Percentiles rank a stretch among this genome's conserved stretches.
Conservation (phyloP, 148 eudicot species). For the Dysphania ambrosioides region DNA sequence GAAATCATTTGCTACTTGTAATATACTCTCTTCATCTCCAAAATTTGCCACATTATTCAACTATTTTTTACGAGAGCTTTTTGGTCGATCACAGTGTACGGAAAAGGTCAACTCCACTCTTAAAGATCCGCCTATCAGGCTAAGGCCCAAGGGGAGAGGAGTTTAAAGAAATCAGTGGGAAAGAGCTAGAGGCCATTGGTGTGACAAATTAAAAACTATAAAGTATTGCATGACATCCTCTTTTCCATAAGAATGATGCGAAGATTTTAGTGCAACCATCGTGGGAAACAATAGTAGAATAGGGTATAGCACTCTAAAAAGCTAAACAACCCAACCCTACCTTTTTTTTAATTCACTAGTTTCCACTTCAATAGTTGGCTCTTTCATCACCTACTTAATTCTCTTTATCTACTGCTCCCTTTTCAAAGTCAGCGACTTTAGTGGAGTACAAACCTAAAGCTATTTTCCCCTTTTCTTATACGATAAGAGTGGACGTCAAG, state of each 20-base stretch:
- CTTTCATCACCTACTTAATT: constrained; percentile 16
- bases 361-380: constrained; percentile 5
- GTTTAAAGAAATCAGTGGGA: background rate
- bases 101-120: background rate
- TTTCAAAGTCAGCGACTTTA: constrained; percentile 11
- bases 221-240: background rate
- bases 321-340: background rate
- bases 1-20: too few species aligned
- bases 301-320: constrained; percentile 11
- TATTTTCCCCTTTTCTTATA: background rate
- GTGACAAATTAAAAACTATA: too few species aligned
- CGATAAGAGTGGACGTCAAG: too few species aligned
- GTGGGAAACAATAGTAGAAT: constrained; percentile 26
- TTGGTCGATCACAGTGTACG: too few species aligned
- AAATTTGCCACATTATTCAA: too few species aligned
- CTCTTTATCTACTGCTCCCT: background rate
- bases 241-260: background rate
- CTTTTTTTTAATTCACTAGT: background rate
- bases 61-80: too few species aligned
- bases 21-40: too few species aligned
- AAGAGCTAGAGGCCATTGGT: background rate
- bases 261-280: constrained; percentile 21
- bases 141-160: background rate
- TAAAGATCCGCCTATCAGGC: background rate
- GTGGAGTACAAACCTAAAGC: background rate